Percentiles rank a stretch among this genome's conserved stretches.
These are phyloP conservation scores for carrot (Daucus carota) DNA, from an alignment of 129 eudicot species.

Conservation along the genomic window DNA sequence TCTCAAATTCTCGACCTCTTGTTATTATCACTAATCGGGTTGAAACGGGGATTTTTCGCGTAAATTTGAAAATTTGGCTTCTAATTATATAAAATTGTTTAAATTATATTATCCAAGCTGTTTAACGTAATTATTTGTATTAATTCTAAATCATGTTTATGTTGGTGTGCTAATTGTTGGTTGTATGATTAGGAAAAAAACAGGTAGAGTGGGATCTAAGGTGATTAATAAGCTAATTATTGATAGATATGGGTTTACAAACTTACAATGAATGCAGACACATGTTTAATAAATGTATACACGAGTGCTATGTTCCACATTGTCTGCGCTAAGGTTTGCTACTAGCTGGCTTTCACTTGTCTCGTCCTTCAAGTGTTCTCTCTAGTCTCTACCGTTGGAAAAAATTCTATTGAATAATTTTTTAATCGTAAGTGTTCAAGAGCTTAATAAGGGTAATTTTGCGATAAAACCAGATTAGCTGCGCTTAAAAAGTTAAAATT, in stretches of 20 bases:
- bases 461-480: too few species aligned
- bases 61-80: too few species aligned
- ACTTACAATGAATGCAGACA: background rate
- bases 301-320: background rate
- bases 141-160: background rate
- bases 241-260: background rate
- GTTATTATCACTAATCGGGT: too few species aligned
- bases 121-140: background rate
- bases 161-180: background rate
- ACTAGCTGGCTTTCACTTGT: background rate
- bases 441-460: too few species aligned
- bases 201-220: conserved; percentile 1
- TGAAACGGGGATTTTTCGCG: too few species aligned
- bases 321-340: conserved; percentile 4
- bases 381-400: background rate
- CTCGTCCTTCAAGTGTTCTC: background rate
- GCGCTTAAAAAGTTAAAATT: too few species aligned
- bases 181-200: background rate
- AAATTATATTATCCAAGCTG: background rate
- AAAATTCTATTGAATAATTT: too few species aligned
- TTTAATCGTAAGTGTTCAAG: too few species aligned
- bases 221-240: background rate
- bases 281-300: conserved; percentile 3
- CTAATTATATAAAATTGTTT: too few species aligned
- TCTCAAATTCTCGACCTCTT: background rate